Evolutionary conservation across 108 stramenopile species (phyloP), one percentile per base, ranked within the genome.

Genomic region (Thalassiosira profunda): DNA sequence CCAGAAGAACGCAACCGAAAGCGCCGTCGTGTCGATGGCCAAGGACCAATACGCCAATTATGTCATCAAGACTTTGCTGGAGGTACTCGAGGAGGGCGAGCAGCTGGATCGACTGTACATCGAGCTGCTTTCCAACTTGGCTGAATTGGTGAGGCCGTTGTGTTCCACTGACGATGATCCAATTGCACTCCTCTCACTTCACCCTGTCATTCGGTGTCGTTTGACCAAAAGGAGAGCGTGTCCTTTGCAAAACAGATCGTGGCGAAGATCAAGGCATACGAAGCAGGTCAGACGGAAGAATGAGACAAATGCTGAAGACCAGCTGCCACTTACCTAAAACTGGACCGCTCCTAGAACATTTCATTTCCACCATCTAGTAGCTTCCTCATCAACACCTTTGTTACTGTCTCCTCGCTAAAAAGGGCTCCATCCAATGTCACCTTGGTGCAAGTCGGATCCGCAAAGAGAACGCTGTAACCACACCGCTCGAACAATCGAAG

Each of bases 31-130:
- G 11, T 76, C 97, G 49, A 91, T 99, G 82, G 89, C 90, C 23
- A 78, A 88, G 40, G 97, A 99, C 74, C 94, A 97, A 0, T 97
- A 95, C 52, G 98, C 96, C 42, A 99, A 99, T 70, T 99, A 95
- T 53, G 94, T 95, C 12, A 88, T 95, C 14, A 91, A 92, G 49
- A 92, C 87, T 26, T 83, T 86, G 15, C 58, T 88, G 23, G 84
- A 88, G 52, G 90, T 88, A 9, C 67, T 87, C 29, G 70, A 84
- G 6, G 82, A 85, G 31, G 84, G 80, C 9, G 62, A 77, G 33
- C 87, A 87, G 48, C 80, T 80, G 73, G 63, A 57, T 47, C 24
- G 54, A 63, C 67, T 92, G 14, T 67, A 86, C 33, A 54, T 67
- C 35, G 79, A 83, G 24, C 83, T 92, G 3, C 59, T 63, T 45